These are phyloP conservation scores for Cyberlindnera americana DNA, from an alignment of 805 yeast species.

Conservation along the genomic window DNA sequence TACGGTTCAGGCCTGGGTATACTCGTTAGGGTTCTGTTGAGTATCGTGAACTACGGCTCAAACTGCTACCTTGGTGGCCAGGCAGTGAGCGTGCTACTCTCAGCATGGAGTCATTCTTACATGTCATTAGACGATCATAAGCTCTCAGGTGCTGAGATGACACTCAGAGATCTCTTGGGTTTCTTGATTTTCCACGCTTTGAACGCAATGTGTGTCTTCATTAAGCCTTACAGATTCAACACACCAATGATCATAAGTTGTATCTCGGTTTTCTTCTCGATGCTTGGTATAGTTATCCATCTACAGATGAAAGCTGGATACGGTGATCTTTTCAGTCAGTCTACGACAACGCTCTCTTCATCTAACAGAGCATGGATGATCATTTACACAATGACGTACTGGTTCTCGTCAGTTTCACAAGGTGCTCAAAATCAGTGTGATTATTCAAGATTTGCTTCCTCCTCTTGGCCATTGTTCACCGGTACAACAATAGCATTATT, in stretches of 20 bases:
- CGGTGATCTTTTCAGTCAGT: slow-evolving; percentile 2
- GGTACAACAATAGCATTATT: slow-evolving; percentile 30
- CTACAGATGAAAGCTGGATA: slow-evolving; percentile 13
- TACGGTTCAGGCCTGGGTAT: slow-evolving; percentile 42
- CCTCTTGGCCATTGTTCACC: slow-evolving; percentile 20
- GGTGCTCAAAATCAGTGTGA: slow-evolving; percentile 39
- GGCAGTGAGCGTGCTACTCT: slow-evolving; percentile 35
- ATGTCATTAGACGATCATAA: slow-evolving; percentile 3
- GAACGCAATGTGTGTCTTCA: slow-evolving; percentile 35
- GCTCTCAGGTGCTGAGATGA: slow-evolving; percentile 2
- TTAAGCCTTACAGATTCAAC: slow-evolving; percentile 42
- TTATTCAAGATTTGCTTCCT: slow-evolving; percentile 35
- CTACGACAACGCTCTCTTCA: background rate
- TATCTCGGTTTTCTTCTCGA: slow-evolving; percentile 33
- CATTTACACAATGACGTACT: slow-evolving; percentile 34
- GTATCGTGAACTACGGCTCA: slow-evolving; percentile 46
- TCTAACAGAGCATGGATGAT: slow-evolving; percentile 33
- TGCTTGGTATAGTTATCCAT: slow-evolving; percentile 38
- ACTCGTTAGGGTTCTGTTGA: slow-evolving; percentile 38
- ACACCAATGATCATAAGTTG: slow-evolving; percentile 32
- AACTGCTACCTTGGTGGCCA: slow-evolving; percentile 44
- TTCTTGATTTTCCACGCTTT: slow-evolving; percentile 42
- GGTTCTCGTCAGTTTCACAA: slow-evolving; percentile 39
- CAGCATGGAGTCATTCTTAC: slow-evolving; percentile 39
- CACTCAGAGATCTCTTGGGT: slow-evolving; percentile 35